Percentiles rank a stretch among this genome's conserved stretches.
Conservation (phyloP, 2,329 filamentous ascomycete genomes). For the Chalaropsis ovoidea region DNA sequence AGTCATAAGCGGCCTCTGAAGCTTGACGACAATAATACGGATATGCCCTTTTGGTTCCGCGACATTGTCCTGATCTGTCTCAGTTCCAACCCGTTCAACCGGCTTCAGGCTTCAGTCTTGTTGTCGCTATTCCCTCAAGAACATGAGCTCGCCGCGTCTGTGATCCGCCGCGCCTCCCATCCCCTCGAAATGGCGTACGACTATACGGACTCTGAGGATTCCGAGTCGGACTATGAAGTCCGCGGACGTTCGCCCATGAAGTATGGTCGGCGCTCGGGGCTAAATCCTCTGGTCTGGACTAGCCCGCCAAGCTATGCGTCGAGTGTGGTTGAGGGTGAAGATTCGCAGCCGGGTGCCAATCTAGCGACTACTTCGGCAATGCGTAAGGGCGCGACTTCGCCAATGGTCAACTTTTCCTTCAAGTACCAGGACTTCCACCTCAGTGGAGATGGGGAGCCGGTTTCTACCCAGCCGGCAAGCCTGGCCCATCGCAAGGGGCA, state of each 20-base stretch:
- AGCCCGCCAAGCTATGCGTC: constrained; percentile 23
- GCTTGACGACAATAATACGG: constrained; percentile 42
- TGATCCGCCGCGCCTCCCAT: constrained; percentile 29
- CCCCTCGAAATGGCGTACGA: constrained; percentile 23
- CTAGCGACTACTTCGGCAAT: background rate
- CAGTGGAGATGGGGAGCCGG: background rate
- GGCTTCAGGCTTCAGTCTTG: constrained; percentile 63
- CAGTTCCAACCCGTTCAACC: constrained; percentile 58
- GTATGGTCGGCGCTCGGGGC: constrained; percentile 21
- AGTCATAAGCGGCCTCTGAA: constrained; percentile 57
- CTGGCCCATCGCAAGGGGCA: background rate
- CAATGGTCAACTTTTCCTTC: background rate
- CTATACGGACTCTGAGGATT: constrained; percentile 18
- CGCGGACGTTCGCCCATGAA: constrained; percentile 24
- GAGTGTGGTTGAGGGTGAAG: constrained; percentile 16
- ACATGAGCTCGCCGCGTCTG: constrained; percentile 22
- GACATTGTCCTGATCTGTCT: constrained; percentile 68
- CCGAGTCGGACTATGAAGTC: constrained; percentile 19
- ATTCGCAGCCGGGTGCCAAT: background rate
- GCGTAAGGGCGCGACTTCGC: background rate
- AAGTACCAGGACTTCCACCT: constrained; percentile 10
- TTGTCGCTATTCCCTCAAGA: constrained; percentile 54
- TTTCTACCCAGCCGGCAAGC: background rate
- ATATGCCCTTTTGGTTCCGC: constrained; percentile 71
- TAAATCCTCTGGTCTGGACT: constrained; percentile 24